A percentile compares a stretch with the other conserved stretches of the same genome.
These are phyloP conservation scores for Lasiodiplodia gonubiensis DNA, from an alignment of 2,329 filamentous ascomycete species.

Conservation along the genomic window DNA sequence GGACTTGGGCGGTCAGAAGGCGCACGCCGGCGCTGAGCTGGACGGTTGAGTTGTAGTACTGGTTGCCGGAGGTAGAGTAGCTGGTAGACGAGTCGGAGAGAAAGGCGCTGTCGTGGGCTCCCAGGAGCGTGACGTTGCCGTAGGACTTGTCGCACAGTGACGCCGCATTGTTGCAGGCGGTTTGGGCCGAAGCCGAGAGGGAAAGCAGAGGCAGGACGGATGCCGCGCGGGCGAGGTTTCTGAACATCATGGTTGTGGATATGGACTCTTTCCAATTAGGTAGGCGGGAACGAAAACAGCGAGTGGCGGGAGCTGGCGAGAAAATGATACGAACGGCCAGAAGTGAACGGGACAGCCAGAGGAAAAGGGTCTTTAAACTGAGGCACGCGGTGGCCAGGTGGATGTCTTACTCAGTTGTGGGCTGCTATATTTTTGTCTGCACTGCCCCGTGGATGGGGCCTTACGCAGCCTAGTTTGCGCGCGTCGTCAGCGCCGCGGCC, in stretches of 20 bases:
- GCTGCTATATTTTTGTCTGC: constrained; percentile 21
- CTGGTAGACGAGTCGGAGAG: constrained; percentile 65
- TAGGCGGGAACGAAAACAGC: neutral
- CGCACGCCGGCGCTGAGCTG: constrained; percentile 71
- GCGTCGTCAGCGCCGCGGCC: constrained; percentile 24
- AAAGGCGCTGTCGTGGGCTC: constrained; percentile 73
- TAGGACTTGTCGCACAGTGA: constrained; percentile 70
- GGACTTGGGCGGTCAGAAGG: constrained; percentile 71
- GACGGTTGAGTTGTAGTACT: constrained; percentile 71
- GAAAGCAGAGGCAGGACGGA: constrained; percentile 18
- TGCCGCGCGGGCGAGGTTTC: constrained; percentile 19
- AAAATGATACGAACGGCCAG: neutral
- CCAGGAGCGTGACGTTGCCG: constrained; percentile 73
- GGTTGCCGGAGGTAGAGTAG: constrained; percentile 67
- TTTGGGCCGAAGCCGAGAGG: constrained; percentile 9
- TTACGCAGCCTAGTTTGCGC: constrained; percentile 8
- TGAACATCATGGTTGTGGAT: constrained; percentile 14
- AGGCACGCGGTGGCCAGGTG: neutral
- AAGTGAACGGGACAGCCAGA: neutral
- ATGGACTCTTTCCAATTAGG: no score
- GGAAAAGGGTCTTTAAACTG: constrained; percentile 4
- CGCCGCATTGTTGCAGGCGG: constrained; percentile 77
- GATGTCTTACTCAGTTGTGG: constrained; percentile 10
- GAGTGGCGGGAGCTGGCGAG: constrained; percentile 3
- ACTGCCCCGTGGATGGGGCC: constrained; percentile 18